These are phyloP conservation scores for Mariannaea elegans DNA, from an alignment of 2,329 filamentous ascomycete genomes.

Conservation along the genomic window DNA sequence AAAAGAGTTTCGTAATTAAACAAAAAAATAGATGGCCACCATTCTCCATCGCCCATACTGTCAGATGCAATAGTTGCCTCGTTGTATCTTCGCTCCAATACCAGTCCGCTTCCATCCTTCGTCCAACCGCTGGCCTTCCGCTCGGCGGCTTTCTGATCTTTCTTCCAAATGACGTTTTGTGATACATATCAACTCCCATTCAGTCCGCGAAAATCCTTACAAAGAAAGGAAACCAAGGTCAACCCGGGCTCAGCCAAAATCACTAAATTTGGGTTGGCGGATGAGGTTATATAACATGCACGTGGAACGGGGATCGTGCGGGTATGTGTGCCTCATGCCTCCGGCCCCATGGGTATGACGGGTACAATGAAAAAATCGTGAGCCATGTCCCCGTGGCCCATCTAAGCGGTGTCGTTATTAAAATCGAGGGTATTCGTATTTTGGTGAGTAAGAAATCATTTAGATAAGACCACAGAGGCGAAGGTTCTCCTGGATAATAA, in stretches of 20 bases:
- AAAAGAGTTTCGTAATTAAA: slow-evolving; percentile 59
- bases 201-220: slow-evolving; percentile 42
- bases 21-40: slow-evolving; percentile 58
- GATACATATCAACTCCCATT: slow-evolving; percentile 44
- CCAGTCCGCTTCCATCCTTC: slow-evolving; percentile 26
- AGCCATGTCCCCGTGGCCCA: slow-evolving; percentile 51
- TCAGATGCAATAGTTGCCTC: slow-evolving; percentile 44
- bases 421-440: slow-evolving; percentile 55
- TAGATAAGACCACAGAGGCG: slow-evolving; percentile 97
- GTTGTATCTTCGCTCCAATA: slow-evolving; percentile 28
- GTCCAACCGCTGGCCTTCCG: slow-evolving; percentile 29
- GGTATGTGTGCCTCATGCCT: slow-evolving; percentile 28
- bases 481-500: slow-evolving; percentile 99
- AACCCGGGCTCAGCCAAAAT: slow-evolving; percentile 40
- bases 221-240: slow-evolving; percentile 42
- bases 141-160: slow-evolving; percentile 35
- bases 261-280: slow-evolving; percentile 33
- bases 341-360: slow-evolving; percentile 41
- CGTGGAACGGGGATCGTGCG: slow-evolving; percentile 29
- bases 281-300: slow-evolving; percentile 29
- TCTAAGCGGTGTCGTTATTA: slow-evolving; percentile 50
- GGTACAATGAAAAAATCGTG: slow-evolving; percentile 49
- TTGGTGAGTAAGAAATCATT: slow-evolving; percentile 51
- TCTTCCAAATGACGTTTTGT: slow-evolving; percentile 43
- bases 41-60: slow-evolving; percentile 45